Evolutionary conservation across 2,329 filamentous ascomycete species (phyloP).

Genomic region (Aureobasidium leucospermi): DNA sequence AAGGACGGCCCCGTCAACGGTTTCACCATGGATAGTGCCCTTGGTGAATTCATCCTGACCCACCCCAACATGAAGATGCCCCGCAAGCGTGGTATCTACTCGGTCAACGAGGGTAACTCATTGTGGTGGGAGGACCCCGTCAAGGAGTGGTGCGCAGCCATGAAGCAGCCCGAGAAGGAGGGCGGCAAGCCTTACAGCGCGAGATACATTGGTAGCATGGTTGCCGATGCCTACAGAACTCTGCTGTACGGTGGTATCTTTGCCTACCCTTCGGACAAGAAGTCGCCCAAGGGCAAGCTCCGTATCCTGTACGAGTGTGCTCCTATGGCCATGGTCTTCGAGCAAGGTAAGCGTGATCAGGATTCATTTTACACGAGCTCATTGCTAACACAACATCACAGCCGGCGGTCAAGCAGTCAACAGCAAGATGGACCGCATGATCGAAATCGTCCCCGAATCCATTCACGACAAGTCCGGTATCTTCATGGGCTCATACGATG

Average conservation of each 20-base stretch:
- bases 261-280: conserved; percentile 94
- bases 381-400: conserved; percentile 33
- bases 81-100: conserved; percentile 78
- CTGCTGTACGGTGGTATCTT: conserved; percentile 94
- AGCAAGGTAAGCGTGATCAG: conserved; percentile 91
- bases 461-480: conserved; percentile 96
- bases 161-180: conserved; percentile 68
- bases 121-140: conserved; percentile 90
- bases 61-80: conserved; percentile 92
- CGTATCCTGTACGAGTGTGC: conserved; percentile 97
- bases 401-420: conserved; percentile 89
- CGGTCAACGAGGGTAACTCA: conserved; percentile 96
- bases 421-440: conserved; percentile 83
- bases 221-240: conserved; percentile 94
- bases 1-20: conserved; percentile 86
- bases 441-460: conserved; percentile 78
- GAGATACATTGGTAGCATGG: conserved; percentile 96
- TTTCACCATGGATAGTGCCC: conserved; percentile 92
- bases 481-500: conserved; percentile 89
- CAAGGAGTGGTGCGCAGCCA: conserved; percentile 77
- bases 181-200: conserved; percentile 85
- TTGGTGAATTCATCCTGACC: conserved; percentile 97
- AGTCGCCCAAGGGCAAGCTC: conserved; percentile 97
- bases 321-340: conserved; percentile 97
- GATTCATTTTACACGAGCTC: no score